A percentile compares a stretch with the other conserved stretches of the same genome.
Conservation (phyloP, 2,329 filamentous ascomycete species). For the Zymoseptoria ardabiliae region DNA sequence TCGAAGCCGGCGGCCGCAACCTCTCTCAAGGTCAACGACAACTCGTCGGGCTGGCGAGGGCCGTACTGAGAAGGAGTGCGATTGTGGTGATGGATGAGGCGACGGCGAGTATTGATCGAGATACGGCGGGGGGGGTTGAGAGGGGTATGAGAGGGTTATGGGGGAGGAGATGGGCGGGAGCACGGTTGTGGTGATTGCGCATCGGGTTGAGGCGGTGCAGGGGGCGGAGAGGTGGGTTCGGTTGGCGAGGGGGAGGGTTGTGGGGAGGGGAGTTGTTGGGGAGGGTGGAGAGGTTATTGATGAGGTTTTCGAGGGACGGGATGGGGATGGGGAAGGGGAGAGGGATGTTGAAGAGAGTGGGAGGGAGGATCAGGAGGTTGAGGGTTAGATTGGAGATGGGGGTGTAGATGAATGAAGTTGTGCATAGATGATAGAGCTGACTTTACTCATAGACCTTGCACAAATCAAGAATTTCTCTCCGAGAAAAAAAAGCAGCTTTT, state of each 20-base stretch:
- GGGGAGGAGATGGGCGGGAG: conserved; percentile 50
- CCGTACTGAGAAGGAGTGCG: conserved; percentile 52
- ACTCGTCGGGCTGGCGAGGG: conserved; percentile 56
- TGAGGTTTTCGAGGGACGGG: conserved; percentile 5
- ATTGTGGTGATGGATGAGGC: conserved; percentile 61
- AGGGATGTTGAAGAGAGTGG: neutral
- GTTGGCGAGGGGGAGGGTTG: conserved; percentile 45
- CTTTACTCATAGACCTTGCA: neutral
- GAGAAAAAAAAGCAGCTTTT: too few relatives aligned
- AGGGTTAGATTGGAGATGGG: neutral
- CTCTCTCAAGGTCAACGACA: conserved; percentile 60
- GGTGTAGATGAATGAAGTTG: too few relatives aligned
- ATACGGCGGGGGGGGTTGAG: conserved; percentile 52
- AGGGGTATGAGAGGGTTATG: conserved; percentile 45
- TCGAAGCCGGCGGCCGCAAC: conserved; percentile 56
- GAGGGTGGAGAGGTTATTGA: conserved; percentile 10
- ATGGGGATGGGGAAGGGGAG: neutral
- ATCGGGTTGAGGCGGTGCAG: conserved; percentile 55
- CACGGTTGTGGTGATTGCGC: conserved; percentile 60
- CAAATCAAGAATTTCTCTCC: neutral
- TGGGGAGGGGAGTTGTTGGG: conserved; percentile 29
- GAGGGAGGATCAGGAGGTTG: neutral
- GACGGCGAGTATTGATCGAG: conserved; percentile 57
- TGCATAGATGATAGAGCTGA: neutral
- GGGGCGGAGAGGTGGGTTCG: conserved; percentile 51